Evolutionary conservation across 805 yeast species (phyloP), one percentile per base, ranked within the genome.

Genomic region (Ogataea saltuana): DNA sequence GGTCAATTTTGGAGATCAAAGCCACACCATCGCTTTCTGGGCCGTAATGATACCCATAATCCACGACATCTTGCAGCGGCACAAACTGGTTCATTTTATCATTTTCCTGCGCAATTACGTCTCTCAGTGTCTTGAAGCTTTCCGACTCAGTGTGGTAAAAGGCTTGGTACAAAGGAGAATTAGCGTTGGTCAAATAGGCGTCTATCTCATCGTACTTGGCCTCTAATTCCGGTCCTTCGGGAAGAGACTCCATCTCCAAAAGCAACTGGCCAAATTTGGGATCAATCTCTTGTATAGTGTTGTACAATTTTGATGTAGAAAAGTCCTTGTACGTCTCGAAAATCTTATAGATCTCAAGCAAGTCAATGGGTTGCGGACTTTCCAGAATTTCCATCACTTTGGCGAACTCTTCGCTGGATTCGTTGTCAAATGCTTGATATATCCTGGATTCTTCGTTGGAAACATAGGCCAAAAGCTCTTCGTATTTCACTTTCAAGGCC

Each of bases 1-100:
- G 39, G 41, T 60, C 63, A 22, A 60, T 54, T 33, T 46, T 51
- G 12, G 39, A 10, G 11, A 59, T 41, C 12, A 58, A 34, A 16
- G 46, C 49, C 33, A 52, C 56, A 22, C 54, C 59, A 29, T 55
- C 61, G 23, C 56, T 54, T 18, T 58, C 58, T 16, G 48, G 17
- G 17, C 63, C 63, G 39, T 48, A 50, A 4, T 45, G 41, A 8
- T 47, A 33, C n/a, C 49, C 42, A 22, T 52, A 49, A 26, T 59
- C 60, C 23, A 58, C 42, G 2, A 59, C 42, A 29, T 56, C 59
- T 39, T 50, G 50, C 17, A 55, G 41, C 18, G 59, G 53, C 6
- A 60, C 45, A 18, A 49, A 43, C 18, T 49, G 39, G 33, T 50
- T 53, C 26, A 51, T 36, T 15, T 39, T 51, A 17, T 45, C 53